Base-by-base conservation (phyloP, 2,329 filamentous ascomycete genomes). In the Colletotrichum cuscutae region DNA sequence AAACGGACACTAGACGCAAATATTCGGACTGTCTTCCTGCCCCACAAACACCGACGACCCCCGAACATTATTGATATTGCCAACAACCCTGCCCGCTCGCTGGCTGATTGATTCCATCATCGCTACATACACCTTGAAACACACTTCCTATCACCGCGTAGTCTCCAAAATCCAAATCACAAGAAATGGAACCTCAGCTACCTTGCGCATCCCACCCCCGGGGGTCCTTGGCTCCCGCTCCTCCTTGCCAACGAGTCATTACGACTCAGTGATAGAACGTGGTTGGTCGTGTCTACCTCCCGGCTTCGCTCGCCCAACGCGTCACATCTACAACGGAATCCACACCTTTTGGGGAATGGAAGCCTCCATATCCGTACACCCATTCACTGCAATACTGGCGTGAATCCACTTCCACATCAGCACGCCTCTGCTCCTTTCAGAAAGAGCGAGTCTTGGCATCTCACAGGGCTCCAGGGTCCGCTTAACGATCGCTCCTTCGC, bases 311-410 rank as follows among this genome's bases (percentile, higher is more conserved):
- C n/a, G 42, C 61, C 68, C 32, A 70, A 71, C 57, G 61, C 37
- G 56, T 63, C 37, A 26, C 69, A 58, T 57, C 37, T 53, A 32
- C 53, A 30, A 65, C 19, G 4, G 37, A 24, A 52, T 59, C 37
- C 24, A 52, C 37, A 22, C 58, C 24, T 3, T 24, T 62, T 53
- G 12, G 22, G 15, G 15, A 35, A 35, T 35, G 11, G 32, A 59
- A 42, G 54, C 56, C 13, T 24, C 52, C 59, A 32, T 64, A 46
- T 24, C 52, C 59, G 24, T 64, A 46, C 65, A 49, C 30, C 32
- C 30, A 24, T 72, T 54, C 69, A 68, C 69, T 68, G 69, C 65
- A 72, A 68, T 35, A 3, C 59, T 68, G 69, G 65, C 69, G 53
- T 68, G 69, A 37, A 30, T 24, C 42, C 37, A 59, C 37, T 63